phyloP scores from a whole-genome alignment of 305 asterid species.

The Caryopteris hybrid region DNA sequence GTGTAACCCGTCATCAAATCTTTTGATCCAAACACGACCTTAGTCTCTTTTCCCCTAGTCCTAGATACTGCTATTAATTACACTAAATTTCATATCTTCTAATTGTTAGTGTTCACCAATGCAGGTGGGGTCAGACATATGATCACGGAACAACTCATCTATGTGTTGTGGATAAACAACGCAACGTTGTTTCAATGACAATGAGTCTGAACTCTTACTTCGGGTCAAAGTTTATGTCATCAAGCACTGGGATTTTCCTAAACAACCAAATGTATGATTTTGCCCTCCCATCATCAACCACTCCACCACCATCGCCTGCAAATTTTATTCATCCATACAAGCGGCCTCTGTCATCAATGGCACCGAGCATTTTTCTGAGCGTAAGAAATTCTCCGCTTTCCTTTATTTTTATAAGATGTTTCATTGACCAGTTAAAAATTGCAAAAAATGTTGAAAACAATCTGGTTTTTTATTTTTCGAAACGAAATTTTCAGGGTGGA shows the following conservation, averaged over 20 bases:
- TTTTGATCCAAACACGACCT: too few species aligned
- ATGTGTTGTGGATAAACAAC: neutral
- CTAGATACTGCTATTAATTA: too few species aligned
- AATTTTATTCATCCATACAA: conserved; percentile 1
- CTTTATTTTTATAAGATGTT: too few species aligned
- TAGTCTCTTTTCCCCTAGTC: too few species aligned
- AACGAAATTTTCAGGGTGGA: neutral
- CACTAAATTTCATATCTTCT: too few species aligned
- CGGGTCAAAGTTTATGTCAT: conserved; percentile 8
- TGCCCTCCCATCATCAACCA: neutral
- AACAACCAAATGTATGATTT: conserved; percentile 19
- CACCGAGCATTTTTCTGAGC: conserved; percentile 3
- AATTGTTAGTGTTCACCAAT: too few species aligned
- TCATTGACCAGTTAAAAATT: too few species aligned
- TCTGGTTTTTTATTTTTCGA: too few species aligned
- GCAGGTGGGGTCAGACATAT: conserved; percentile 13
- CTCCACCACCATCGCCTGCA: conserved; percentile 5
- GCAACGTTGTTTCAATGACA: conserved; percentile 4
- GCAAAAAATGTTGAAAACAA: too few species aligned
- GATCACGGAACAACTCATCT: conserved; percentile 14
- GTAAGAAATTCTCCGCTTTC: too few species aligned
- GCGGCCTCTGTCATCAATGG: conserved; percentile 14
- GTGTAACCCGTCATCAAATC: too few species aligned
- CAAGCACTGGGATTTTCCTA: conserved; percentile 12
- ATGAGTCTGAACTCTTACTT: neutral